Conservation (phyloP, 1,139 yeast genomes). For the Spathaspora jeffriesii region DNA sequence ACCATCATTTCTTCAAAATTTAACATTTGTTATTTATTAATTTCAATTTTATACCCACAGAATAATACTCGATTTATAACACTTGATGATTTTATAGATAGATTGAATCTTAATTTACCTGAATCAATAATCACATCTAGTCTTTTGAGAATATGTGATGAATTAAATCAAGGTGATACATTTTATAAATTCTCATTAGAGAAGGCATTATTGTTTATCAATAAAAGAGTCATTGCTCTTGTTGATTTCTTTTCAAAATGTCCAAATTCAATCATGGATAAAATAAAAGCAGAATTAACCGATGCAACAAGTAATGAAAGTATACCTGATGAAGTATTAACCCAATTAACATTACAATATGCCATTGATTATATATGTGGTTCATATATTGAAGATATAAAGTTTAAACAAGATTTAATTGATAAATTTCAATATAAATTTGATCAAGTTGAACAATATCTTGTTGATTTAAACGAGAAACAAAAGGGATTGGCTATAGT, state of each 20-base stretch:
- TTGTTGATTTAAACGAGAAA: conserved; percentile 23
- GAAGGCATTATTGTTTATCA: conserved; percentile 32
- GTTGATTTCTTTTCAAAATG: conserved; percentile 19
- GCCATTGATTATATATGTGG: conserved; percentile 33
- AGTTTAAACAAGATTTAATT: conserved; percentile 17
- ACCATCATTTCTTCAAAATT: conserved; percentile 43
- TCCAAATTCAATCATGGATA: conserved; percentile 11
- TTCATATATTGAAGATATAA: conserved; percentile 20
- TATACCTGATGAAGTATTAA: conserved; percentile 30
- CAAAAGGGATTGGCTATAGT: conserved; percentile 27
- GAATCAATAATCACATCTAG: conserved; percentile 19
- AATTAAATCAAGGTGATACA: conserved; percentile 41
- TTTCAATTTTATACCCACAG: conserved; percentile 33
- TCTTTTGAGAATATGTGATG: conserved; percentile 42
- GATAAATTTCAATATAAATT: conserved; percentile 24
- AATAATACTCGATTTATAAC: conserved; percentile 39
- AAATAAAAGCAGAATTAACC: conserved; percentile 18
- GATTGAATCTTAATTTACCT: conserved; percentile 27
- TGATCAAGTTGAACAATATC: conserved; percentile 27
- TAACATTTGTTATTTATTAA: conserved; percentile 41
- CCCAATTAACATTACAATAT: conserved; percentile 20
- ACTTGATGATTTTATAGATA: conserved; percentile 51
- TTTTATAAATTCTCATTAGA: conserved; percentile 45
- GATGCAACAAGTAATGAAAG: conserved; percentile 19
- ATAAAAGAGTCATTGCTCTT: conserved; percentile 28